Evolutionary conservation across 2,329 filamentous ascomycete genomes (phyloP), one percentile per base, ranked within the genome.

Genomic region (Lizonia empirigonia): DNA sequence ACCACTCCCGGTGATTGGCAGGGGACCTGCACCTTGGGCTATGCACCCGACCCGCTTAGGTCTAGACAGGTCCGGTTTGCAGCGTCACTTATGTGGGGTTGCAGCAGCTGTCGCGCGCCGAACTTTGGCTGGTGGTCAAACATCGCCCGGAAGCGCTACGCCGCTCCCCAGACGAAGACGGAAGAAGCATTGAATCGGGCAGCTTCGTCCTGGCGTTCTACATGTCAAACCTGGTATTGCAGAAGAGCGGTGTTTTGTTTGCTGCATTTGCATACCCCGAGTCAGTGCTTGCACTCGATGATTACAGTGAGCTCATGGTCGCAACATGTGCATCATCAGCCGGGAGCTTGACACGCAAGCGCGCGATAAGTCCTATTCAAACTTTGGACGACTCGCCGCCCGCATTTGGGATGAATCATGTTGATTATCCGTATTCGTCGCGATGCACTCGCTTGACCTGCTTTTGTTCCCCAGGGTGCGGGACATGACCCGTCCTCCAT

Each of bases 41-140:
- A 61, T 53, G 24, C 38, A 55, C 40, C 54, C 26, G 5, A 8
- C 63, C 65, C 41, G 27, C 64, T 63, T 44, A 24, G 53, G 59
- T 33, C 42, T 58, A 59, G 56, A 27, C 22, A 34, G 29, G 20
- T 34, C 39, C 47, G 34, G 34, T 38, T 27, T 37, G 38, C 60
- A 63, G 59, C 67, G 68, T 71, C 69, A 71, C 65, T 64, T 62
- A 66, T 70, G 65, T 69, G 67, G 68, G 64, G 65, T 56, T 24
- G 37, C 10, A 30, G 24, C 26, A 40, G 18, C n/a, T 46, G n/a
- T 34, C 26, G 41, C 49, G 59, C 65, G 60, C 58, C 53, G 38
- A 50, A 53, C 54, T 58, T 55, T 53, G 50, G 39, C 59, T 59
- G 51, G 51, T 49, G 24, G n/a, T 27, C 44, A 50, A 30, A 32